These are phyloP conservation scores for Phytopythium oedochilum DNA, from an alignment of 352 stramenopile species.

Conservation along the genomic window DNA sequence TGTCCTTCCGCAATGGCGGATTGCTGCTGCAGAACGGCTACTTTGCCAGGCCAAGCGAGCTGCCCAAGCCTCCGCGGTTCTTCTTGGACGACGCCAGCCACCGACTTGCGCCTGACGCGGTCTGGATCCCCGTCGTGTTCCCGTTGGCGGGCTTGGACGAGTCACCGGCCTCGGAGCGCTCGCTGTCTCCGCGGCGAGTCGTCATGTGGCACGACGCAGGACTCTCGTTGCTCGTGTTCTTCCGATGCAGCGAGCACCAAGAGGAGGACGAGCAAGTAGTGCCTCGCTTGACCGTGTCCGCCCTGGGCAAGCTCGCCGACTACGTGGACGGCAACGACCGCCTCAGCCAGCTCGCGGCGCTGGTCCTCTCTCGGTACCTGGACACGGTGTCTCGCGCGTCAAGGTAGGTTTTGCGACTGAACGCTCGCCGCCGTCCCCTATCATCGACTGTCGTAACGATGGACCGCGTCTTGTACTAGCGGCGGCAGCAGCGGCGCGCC, in stretches of 20 bases:
- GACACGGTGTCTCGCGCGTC: background rate
- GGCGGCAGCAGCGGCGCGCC: background rate
- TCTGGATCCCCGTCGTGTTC: slow-evolving; percentile 44
- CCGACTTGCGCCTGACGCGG: slow-evolving; percentile 17
- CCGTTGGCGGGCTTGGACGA: background rate
- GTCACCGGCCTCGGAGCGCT: background rate
- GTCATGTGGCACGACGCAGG: slow-evolving; percentile 52
- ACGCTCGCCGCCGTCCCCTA: background rate
- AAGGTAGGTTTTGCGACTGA: background rate
- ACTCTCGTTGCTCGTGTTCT: slow-evolving; percentile 39
- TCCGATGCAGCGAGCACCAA: slow-evolving; percentile 9
- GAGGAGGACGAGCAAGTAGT: background rate
- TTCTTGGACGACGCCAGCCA: background rate
- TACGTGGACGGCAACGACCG: slow-evolving; percentile 22
- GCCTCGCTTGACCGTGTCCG: slow-evolving; percentile 8
- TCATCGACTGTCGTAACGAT: no score
- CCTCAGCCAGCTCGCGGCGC: slow-evolving; percentile 29
- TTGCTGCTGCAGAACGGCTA: slow-evolving; percentile 43
- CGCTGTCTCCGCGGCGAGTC: slow-evolving; percentile 9
- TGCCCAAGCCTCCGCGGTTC: slow-evolving; percentile 1
- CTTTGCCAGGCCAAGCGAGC: slow-evolving; percentile 33
- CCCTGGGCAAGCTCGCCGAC: slow-evolving; percentile 16
- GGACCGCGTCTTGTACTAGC: background rate
- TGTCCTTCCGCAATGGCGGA: slow-evolving; percentile 47
- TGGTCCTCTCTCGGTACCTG: slow-evolving; percentile 27